Percentiles rank a stretch among this genome's conserved stretches.
These are phyloP conservation scores for Fragaria nilgerrensis DNA, from an alignment of 306 rosid genomes.

Conservation along the genomic window DNA sequence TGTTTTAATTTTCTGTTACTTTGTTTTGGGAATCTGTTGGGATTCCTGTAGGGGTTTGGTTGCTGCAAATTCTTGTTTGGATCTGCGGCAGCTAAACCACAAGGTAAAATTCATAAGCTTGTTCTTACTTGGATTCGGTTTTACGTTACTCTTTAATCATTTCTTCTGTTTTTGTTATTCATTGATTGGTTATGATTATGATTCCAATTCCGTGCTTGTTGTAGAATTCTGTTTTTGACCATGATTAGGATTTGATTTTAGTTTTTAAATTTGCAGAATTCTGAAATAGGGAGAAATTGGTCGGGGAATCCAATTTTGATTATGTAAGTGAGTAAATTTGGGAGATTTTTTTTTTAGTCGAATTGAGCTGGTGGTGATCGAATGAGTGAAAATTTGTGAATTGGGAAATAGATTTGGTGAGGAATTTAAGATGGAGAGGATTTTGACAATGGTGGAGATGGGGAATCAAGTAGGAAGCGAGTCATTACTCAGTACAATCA, in stretches of 20 bases:
- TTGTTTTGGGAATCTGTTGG: background rate
- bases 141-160: background rate
- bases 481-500: conserved; percentile 65
- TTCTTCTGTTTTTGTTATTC: background rate
- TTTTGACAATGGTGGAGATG: conserved; percentile 32
- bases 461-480: conserved; percentile 46
- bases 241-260: background rate
- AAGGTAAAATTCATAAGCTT: background rate
- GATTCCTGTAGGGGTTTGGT: conserved; percentile 7
- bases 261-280: too few relatives aligned
- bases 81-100: conserved; percentile 1
- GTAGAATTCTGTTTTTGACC: background rate
- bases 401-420: background rate
- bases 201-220: background rate
- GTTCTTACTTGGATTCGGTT: background rate
- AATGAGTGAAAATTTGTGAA: background rate
- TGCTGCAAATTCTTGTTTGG: conserved; percentile 12
- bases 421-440: conserved; percentile 30
- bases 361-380: background rate
- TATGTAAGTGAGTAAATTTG: too few relatives aligned
- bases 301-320: background rate
- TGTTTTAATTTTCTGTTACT: background rate
- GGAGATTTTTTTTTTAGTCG: too few relatives aligned
- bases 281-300: background rate
- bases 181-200: background rate